Conservation (phyloP, 345 rosid species). For the Chamaenerion angustifolium region DNA sequence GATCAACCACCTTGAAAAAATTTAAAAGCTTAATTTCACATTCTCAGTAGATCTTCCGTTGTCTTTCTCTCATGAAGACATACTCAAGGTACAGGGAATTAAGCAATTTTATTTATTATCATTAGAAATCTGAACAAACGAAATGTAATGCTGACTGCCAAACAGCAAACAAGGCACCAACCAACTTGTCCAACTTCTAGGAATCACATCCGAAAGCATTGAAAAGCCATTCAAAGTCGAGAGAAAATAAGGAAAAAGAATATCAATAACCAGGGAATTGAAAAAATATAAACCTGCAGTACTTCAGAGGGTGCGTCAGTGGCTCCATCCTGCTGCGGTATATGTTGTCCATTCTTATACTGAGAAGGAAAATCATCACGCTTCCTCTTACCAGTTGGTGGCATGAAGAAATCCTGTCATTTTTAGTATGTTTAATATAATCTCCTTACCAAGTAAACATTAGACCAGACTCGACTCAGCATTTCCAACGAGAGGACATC, state of each 20-base stretch:
- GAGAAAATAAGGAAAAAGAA: background rate
- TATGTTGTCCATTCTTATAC: slow-evolving; percentile 72
- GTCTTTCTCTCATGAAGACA: no score
- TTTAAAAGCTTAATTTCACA: no score
- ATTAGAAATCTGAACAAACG: no score
- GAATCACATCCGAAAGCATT: no score
- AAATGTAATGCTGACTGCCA: no score
- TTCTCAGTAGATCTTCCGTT: no score
- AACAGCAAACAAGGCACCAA: no score
- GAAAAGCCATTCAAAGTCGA: background rate
- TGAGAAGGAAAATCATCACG: slow-evolving; percentile 66
- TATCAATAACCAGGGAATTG: no score
- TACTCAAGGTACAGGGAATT: no score
- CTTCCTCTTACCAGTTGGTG: slow-evolving; percentile 77
- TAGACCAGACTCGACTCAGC: background rate
- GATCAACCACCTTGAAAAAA: no score
- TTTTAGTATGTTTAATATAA: slow-evolving; percentile 10
- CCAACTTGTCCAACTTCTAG: no score
- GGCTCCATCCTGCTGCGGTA: slow-evolving; percentile 98
- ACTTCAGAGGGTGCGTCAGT: slow-evolving; percentile 37
- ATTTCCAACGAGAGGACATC: background rate
- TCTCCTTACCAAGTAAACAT: background rate
- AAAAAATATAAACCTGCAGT: slow-evolving; percentile 14
- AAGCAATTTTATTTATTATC: no score
- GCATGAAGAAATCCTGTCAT: slow-evolving; percentile 71